phyloP scores from a whole-genome alignment of 257 asterid genomes.

The Salvia hispanica region DNA sequence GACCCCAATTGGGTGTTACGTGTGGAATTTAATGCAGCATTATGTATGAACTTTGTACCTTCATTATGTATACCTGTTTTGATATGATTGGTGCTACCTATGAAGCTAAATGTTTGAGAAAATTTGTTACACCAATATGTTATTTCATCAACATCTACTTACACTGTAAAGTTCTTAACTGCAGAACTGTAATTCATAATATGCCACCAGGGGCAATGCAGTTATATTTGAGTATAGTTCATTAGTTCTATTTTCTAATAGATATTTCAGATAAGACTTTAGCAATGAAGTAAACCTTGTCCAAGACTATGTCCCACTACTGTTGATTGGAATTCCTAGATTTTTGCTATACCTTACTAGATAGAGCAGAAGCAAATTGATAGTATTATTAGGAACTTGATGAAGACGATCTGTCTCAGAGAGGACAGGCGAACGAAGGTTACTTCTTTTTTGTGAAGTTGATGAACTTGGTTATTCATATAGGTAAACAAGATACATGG shows the following conservation, averaged over 20 bases:
- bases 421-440: background rate
- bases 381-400: background rate
- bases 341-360: background rate
- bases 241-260: no score
- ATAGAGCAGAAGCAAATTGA: conserved; percentile 1
- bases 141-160: background rate
- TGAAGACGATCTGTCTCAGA: conserved; percentile 12
- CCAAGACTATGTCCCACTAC: background rate
- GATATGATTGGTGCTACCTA: background rate
- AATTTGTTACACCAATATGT: conserved; percentile 5
- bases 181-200: no score
- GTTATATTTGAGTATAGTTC: background rate
- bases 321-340: background rate
- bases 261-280: background rate
- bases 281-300: background rate
- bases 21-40: no score
- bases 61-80: background rate
- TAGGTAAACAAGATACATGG: background rate
- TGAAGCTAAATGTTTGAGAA: background rate
- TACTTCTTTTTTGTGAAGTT: background rate
- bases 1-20: background rate
- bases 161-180: background rate
- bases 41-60: no score
- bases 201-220: background rate
- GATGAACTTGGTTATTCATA: conserved; percentile 15